phyloP scores from a whole-genome alignment of 768 basidiomycete species.

The Pleurotus ostreatus region DNA sequence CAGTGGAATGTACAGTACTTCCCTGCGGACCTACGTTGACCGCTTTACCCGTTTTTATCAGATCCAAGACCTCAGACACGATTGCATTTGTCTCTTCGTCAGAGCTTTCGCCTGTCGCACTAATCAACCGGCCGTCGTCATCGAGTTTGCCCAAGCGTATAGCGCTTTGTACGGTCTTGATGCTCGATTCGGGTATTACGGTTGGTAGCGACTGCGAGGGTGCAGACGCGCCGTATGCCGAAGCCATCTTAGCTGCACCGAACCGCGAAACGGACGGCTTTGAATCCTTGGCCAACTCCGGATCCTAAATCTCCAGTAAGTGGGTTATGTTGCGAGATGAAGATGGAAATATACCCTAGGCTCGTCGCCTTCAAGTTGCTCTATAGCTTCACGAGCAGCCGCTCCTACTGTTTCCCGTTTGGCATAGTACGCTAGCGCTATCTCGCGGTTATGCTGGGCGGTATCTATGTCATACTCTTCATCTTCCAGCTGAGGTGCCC shows the following conservation, averaged over 20 bases:
- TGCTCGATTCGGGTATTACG: slow-evolving; percentile 39
- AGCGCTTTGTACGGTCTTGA: slow-evolving; percentile 45
- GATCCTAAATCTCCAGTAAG: slow-evolving; percentile 25
- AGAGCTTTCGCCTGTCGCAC: slow-evolving; percentile 49
- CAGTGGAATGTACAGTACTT: background rate
- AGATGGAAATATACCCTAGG: background rate
- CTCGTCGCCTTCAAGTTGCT: slow-evolving; percentile 19
- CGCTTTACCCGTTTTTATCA: slow-evolving; percentile 46
- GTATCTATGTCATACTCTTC: slow-evolving; percentile 56
- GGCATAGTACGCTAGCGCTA: slow-evolving; percentile 66
- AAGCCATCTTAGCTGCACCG: slow-evolving; percentile 52
- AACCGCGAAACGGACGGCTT: slow-evolving; percentile 62
- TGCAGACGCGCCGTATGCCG: slow-evolving; percentile 38
- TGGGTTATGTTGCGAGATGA: slow-evolving; percentile 7
- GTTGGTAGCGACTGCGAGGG: slow-evolving; percentile 38
- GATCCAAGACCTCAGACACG: slow-evolving; percentile 46
- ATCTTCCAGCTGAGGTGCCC: slow-evolving; percentile 29
- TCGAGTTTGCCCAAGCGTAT: slow-evolving; percentile 57
- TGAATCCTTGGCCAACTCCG: slow-evolving; percentile 35
- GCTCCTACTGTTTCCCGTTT: slow-evolving; percentile 56
- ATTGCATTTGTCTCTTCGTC: slow-evolving; percentile 51
- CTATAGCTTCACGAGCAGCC: slow-evolving; percentile 48
- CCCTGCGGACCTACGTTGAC: slow-evolving; percentile 52
- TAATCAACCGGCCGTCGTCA: slow-evolving; percentile 41
- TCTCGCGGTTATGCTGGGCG: slow-evolving; percentile 69